phyloP scores from a whole-genome alignment of 306 rosid species.

The Astragalus membranaceus region DNA sequence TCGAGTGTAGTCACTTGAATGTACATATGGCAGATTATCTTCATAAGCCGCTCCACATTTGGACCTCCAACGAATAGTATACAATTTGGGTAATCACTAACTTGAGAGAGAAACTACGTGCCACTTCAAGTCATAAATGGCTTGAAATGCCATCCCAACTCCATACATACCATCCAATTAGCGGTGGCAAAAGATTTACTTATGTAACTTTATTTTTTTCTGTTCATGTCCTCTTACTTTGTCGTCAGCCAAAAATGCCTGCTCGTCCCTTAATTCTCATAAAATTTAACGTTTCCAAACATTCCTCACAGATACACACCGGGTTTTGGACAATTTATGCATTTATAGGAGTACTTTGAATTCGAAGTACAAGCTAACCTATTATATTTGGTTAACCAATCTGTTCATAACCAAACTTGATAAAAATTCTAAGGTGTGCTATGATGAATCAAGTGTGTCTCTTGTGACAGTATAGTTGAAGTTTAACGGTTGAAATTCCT shows the following conservation, averaged over 20 bases:
- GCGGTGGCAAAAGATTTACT: neutral
- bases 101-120: neutral
- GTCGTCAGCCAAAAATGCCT: too few relatives aligned
- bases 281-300: neutral
- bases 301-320: neutral
- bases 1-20: neutral
- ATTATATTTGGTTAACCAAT: neutral
- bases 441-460: neutral
- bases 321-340: neutral
- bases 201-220: neutral
- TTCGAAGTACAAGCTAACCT: neutral
- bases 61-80: neutral
- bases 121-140: neutral
- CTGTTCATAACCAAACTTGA: neutral
- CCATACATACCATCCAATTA: neutral
- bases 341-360: neutral
- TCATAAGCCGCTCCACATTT: too few relatives aligned
- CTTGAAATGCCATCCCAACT: neutral
- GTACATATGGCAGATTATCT: neutral
- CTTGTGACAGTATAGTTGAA: neutral
- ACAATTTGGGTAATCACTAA: neutral
- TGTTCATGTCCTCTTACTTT: neutral
- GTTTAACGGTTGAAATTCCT: neutral
- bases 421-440: neutral
- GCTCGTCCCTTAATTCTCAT: too few relatives aligned